Conservation (phyloP, 108 stramenopile genomes). For the Pseudonitzschia multistriata region DNA sequence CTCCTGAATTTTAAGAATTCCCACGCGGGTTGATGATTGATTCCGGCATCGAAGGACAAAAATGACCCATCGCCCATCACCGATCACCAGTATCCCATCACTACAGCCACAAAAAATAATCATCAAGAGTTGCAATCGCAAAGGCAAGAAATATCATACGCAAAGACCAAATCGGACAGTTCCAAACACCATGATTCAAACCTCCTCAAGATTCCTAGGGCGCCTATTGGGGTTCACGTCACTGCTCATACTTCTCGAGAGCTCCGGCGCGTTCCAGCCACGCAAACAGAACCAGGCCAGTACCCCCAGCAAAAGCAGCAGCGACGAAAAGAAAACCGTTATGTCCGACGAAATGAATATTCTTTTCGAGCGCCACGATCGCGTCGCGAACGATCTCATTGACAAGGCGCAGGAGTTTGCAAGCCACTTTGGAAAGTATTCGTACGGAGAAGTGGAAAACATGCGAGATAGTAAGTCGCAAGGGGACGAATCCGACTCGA, state of each 20-base stretch:
- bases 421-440: constrained; percentile 26
- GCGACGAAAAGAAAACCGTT: neutral
- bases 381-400: neutral
- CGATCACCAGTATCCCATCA: too few species aligned
- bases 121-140: too few species aligned
- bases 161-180: too few species aligned
- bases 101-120: too few species aligned
- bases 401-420: constrained; percentile 17
- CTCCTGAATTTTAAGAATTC: too few species aligned
- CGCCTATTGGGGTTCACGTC: neutral
- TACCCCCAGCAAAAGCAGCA: neutral
- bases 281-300: neutral
- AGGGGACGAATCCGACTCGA: too few species aligned
- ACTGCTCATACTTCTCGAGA: neutral
- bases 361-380: neutral
- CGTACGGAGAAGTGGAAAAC: constrained; percentile 18
- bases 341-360: neutral
- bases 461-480: constrained; percentile 27
- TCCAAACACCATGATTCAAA: too few species aligned
- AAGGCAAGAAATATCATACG: too few species aligned
- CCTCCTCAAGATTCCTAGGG: too few species aligned
- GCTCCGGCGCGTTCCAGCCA: neutral
- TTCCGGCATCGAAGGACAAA: too few species aligned
- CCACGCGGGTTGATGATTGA: too few species aligned
- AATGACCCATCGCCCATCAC: too few species aligned